A percentile compares a stretch with the other conserved stretches of the same genome.
phyloP scores from a whole-genome alignment of 768 basidiomycete genomes.

The Lentinula boryana region DNA sequence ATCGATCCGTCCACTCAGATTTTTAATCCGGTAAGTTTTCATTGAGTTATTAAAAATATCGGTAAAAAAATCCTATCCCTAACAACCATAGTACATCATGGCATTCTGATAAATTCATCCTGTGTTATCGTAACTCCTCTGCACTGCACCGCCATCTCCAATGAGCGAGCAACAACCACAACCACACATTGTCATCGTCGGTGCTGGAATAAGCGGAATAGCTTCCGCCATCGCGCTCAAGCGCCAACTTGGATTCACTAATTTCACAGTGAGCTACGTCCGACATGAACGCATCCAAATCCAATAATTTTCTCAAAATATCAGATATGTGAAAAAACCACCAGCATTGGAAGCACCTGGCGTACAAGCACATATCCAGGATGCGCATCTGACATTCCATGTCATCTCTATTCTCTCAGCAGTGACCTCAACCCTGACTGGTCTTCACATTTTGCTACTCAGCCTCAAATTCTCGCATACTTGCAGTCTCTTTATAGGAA shows the following conservation, averaged over 20 bases:
- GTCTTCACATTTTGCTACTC: slow-evolving; percentile 30
- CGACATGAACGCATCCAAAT: background rate
- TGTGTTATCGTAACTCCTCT: too few relatives aligned
- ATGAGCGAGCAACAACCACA: background rate
- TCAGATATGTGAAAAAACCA: slow-evolving; percentile 26
- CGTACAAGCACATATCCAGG: slow-evolving; percentile 30
- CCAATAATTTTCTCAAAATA: background rate
- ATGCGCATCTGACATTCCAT: slow-evolving; percentile 33
- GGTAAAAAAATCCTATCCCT: background rate
- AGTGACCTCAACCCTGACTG: slow-evolving; percentile 35
- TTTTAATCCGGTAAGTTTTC: too few relatives aligned
- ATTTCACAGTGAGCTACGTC: slow-evolving; percentile 22
- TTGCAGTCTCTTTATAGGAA: slow-evolving; percentile 25
- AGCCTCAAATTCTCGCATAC: slow-evolving; percentile 36
- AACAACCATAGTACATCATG: background rate
- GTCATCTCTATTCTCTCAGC: slow-evolving; percentile 34
- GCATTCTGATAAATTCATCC: too few relatives aligned
- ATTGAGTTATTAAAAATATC: too few relatives aligned
- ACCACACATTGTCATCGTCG: background rate
- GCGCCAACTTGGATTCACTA: slow-evolving; percentile 19
- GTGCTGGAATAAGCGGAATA: slow-evolving; percentile 19
- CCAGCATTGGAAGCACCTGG: slow-evolving; percentile 25
- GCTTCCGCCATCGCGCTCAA: slow-evolving; percentile 23
- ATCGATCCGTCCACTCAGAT: too few relatives aligned
- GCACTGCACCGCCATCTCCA: too few relatives aligned